A percentile compares a stretch with the other conserved stretches of the same genome.
Evolutionary conservation across 371 early-diverging fungal species (phyloP).

Genomic region (Actinomortierella wolfii): DNA sequence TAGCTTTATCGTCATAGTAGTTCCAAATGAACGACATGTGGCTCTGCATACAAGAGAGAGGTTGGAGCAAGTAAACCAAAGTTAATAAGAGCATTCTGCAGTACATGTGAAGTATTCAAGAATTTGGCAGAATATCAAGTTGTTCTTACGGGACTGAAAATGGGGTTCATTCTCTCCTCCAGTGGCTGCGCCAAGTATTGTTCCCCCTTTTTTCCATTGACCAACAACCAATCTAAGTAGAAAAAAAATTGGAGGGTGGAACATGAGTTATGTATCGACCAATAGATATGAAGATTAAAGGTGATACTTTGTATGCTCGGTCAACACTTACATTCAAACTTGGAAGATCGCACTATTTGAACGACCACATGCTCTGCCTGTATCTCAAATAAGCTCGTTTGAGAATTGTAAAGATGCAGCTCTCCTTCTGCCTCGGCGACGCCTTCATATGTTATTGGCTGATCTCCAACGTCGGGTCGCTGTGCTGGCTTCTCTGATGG

Average conservation of each 20-base stretch:
- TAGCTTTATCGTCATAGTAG: constrained; percentile 44
- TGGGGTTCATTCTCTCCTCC: constrained; percentile 72
- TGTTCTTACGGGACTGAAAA: constrained; percentile 57
- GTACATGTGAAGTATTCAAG: neutral
- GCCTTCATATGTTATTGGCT: constrained; percentile 18
- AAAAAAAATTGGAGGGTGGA: neutral
- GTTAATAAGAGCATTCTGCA: neutral
- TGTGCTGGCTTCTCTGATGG: constrained; percentile 20
- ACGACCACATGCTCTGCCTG: constrained; percentile 50
- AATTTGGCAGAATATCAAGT: neutral
- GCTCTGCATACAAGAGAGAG: constrained; percentile 4
- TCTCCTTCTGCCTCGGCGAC: constrained; percentile 51
- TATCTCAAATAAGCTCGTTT: constrained; percentile 50
- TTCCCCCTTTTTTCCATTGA: constrained; percentile 48
- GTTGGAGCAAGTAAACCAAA: neutral
- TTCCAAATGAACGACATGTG: constrained; percentile 51
- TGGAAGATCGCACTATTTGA: constrained; percentile 48
- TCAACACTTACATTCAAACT: constrained; percentile 34
- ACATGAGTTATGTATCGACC: neutral
- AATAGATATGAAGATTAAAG: neutral
- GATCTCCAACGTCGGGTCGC: constrained; percentile 21
- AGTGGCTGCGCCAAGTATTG: constrained; percentile 64
- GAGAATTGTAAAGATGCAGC: constrained; percentile 61
- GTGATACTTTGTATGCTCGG: neutral
- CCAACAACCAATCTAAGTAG: constrained; percentile 54